Evolutionary conservation across 2,329 filamentous ascomycete species (phyloP).

Genomic region (Phoma sp.): DNA sequence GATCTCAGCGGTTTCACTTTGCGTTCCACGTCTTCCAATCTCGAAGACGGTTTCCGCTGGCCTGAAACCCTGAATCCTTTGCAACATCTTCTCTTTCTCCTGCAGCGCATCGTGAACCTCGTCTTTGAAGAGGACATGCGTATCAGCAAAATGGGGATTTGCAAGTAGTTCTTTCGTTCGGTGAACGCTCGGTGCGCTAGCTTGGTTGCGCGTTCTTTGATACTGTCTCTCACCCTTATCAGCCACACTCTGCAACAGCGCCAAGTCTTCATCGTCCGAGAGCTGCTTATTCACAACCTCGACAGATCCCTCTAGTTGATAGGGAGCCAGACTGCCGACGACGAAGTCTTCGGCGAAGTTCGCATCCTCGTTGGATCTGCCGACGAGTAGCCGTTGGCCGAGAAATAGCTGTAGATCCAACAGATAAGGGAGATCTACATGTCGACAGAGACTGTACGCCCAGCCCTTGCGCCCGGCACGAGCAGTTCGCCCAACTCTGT

Average conservation of each 20-base stretch:
- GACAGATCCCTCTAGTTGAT: conserved; percentile 74
- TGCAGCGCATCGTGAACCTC: conserved; percentile 67
- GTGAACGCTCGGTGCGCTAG: conserved; percentile 89
- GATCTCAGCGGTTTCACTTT: conserved; percentile 72
- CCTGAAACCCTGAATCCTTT: conserved; percentile 84
- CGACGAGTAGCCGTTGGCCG: conserved; percentile 80
- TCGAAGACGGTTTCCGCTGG: conserved; percentile 98
- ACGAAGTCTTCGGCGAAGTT: conserved; percentile 86
- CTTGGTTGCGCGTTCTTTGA: conserved; percentile 85
- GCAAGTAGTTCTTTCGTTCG: conserved; percentile 79
- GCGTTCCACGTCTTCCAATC: conserved; percentile 74
- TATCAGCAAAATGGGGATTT: conserved; percentile 73
- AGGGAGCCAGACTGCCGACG: conserved; percentile 76
- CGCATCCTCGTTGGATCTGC: conserved; percentile 65
- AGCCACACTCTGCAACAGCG: conserved; percentile 74
- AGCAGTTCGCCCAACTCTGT: conserved; percentile 94
- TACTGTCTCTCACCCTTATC: conserved; percentile 93
- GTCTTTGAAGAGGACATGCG: conserved; percentile 78
- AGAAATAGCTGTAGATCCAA: conserved; percentile 94
- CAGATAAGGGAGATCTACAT: conserved; percentile 88
- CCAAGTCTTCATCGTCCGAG: conserved; percentile 76
- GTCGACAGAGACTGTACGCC: conserved; percentile 90
- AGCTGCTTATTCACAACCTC: conserved; percentile 87
- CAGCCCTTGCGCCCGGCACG: conserved; percentile 91
- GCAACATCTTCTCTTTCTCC: conserved; percentile 84